Evolutionary conservation across 257 asterid genomes (phyloP), one percentile per base, ranked within the genome.

Genomic region (Solanum stenotomum): DNA sequence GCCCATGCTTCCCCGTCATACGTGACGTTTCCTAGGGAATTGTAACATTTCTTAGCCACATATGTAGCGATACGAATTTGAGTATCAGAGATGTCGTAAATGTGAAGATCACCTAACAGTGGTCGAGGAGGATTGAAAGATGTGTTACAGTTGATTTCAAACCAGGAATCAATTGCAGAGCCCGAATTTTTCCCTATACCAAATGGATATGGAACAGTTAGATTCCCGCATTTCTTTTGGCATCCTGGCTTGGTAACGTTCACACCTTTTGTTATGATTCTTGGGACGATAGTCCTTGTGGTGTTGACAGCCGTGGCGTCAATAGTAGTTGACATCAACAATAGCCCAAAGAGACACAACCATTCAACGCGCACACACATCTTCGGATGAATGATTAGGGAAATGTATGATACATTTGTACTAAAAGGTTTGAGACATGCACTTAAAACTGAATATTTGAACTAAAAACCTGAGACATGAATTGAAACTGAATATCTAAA

Each of bases 61-160:
- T 70, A 87, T 91, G 88, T 95, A 37, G 93, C 87, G 72, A 94
- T 18, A 15, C 95, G 93, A 77, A 93, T 8, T 11, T 91, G 93
- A 88, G 42, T 87, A 85, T 95, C 97, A 52, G 98, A 91, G 74
- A 94, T 92, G 5, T 93, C 93, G 76, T 42, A 87, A 1, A 92
- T 34, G 18, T 79, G 88, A 87, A 94, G 40, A n/a, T 7, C 20
- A 5, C 90, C 90, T 4, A 79, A 46, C 52, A 76, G 90, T 6
- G 94, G 92, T 25, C 88, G 90, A 5, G 98, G 96, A 3, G 98
- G 94, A 37, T 72, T 71, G 85, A 74, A 88, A 90, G 29, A 93
- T 15, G 35, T 9, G 91, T 91, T 94, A 93, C 98, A 95, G 85
- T 87, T 90, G 84, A 95, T 56, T 40, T 90, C 90, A 23, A 90